Base-by-base conservation (phyloP, 345 rosid genomes). In the Passiflora organensis region DNA sequence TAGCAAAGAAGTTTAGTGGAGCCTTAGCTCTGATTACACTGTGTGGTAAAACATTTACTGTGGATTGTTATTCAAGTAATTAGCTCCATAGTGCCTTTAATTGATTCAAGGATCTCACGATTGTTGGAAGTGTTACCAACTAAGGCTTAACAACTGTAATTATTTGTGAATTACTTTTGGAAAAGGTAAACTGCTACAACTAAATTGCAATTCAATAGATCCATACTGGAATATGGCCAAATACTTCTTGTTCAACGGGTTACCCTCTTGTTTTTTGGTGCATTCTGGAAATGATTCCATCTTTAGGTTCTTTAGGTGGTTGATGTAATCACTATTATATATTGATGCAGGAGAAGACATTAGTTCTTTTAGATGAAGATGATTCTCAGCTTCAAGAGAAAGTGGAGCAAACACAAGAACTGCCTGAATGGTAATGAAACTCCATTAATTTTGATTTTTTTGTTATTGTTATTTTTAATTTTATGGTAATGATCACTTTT, bases 361-460 rank as follows among this genome's bases (percentile, higher is more conserved):
- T 91, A 57, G 82, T 83, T 60, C 74, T 81, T 60, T 15, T 55
- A 32, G 89, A 85, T 17, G 96, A 87, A 63, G 95, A 90, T 60
- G 85, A 83, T 36, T 66, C 73, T 58, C 82, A 67, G 53, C 56
- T 56, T 55, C 43, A 65, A 16, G 71, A 64, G 38, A 59, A 48
- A 56, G 59, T 25, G 45, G 80, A 76, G 59, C 62, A 48, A 62
- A 62, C 23, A 9, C 54, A 60, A 32, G 63, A 68, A 67, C 64
- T 80, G 53, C 75, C 82, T 59, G 76, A 80, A 54, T 63, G 89
- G 95, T 83, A 78, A 58, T 58, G 9, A 22, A 39, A 58, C 34
- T 15, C 16, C 10, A 39, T 32, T 58, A 21, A 25, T 50, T 41
- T 23, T 55, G 49, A 2, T 16, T 61, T 32, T 19, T 25, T 47